These are phyloP conservation scores for Cokeromyces recurvatus DNA, from an alignment of 371 early-diverging fungal species.

Conservation along the genomic window DNA sequence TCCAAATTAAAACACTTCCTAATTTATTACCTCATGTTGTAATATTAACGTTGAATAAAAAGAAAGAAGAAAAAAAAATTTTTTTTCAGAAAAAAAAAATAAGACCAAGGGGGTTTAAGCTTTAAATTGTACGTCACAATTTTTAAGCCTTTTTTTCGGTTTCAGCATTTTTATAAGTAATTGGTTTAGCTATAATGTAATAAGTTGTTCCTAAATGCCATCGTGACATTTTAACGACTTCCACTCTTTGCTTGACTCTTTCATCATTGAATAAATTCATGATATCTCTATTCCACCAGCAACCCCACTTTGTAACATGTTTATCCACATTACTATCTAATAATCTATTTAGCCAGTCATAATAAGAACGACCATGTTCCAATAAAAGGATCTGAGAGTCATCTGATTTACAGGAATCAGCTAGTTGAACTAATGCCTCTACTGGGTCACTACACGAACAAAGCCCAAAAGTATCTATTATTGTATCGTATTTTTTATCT, in stretches of 20 bases:
- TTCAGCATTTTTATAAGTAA: conserved; percentile 1
- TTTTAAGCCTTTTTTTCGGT: not conserved
- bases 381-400: conserved; percentile 66
- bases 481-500: conserved; percentile 55
- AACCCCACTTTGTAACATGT: conserved; percentile 80
- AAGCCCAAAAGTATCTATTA: conserved; percentile 79
- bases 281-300: conserved; percentile 88
- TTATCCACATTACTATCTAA: conserved; percentile 65
- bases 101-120: conserved; percentile 12
- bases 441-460: conserved; percentile 74
- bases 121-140: conserved; percentile 9
- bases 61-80: conserved; percentile 15
- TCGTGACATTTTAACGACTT: conserved; percentile 52
- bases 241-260: conserved; percentile 51
- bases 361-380: conserved; percentile 73
- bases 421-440: conserved; percentile 59
- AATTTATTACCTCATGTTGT: conserved; percentile 22
- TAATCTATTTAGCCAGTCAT: conserved; percentile 61
- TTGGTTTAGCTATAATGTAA: conserved; percentile 55
- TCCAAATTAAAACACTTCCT: no score
- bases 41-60: conserved; percentile 14
- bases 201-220: conserved; percentile 84
- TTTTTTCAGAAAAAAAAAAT: conserved; percentile 18
- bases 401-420: conserved; percentile 48
- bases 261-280: conserved; percentile 52